Evolutionary conservation across 1,284 basidiomycete species (phyloP), one percentile per base, ranked within the genome.

Genomic region (Pyrrhoderma lamaoense): DNA sequence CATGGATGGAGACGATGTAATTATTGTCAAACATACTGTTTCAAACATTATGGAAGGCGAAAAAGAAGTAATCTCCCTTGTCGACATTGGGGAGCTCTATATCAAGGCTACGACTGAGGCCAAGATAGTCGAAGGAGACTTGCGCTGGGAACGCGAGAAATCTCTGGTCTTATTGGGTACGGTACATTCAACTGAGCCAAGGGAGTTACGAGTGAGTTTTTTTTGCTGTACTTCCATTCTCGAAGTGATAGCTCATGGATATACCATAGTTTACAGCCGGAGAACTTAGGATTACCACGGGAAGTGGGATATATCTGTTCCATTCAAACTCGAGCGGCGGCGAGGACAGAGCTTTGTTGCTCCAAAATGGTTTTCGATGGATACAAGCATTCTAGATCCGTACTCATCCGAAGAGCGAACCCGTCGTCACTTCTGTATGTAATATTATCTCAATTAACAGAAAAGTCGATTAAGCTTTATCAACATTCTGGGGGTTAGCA

Each of bases 291-390:
- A 60, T 88, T 31, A 68, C 71, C 47, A 72, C 82, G 61, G 75
- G 75, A 39, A 68, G 62, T 89, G 86, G 87, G 75, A 67, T 38
- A 71, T 89, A 39, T 74, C 81, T 42, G 64, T 89, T 21, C 77
- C 79, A 2, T 67, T 84, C 44, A 67, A 74, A 36, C 67, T 73
- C 2, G 65, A 64, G 49, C 63, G 57, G 19, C 59, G 62, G 16
- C 69, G 70, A 9, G 65, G 67, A 7, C n/a, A 40, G 40, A 67
- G 65, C 2, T 54, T 60, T 3, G 31, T 60, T 0, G 52, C 60
- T 16, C 64, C 74, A 2, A 68, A 66, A 51, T 90, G 85, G 85
- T 61, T 87, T 38, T 71, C 66, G 43, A 78, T 75, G 7, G 25
- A 46, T 75, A 8, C 63, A 25, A 16, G 8, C 9, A 43, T 79